A percentile compares a stretch with the other conserved stretches of the same genome.
Conservation (phyloP, 805 yeast genomes). For the Starmera caribaea region DNA sequence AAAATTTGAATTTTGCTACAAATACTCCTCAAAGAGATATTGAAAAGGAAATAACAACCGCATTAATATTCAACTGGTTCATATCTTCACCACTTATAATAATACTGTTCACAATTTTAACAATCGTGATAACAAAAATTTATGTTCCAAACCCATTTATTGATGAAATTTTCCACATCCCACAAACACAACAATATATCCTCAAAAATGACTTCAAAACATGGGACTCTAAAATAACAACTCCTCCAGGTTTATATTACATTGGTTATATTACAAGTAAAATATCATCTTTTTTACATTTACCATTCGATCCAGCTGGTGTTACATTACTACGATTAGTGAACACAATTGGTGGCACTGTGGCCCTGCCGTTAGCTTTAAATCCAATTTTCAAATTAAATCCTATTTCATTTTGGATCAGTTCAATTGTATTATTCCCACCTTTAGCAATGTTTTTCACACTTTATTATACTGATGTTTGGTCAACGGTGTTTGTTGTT, state of each 20-base stretch:
- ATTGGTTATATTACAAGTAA: conserved; percentile 29
- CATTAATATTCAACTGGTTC: conserved; percentile 22
- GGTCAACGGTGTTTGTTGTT: conserved; percentile 71
- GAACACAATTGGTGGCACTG: conserved; percentile 58
- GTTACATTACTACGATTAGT: conserved; percentile 38
- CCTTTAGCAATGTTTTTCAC: conserved; percentile 63
- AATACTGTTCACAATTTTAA: conserved; percentile 17
- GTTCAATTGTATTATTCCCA: conserved; percentile 48
- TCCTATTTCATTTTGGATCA: conserved; percentile 34
- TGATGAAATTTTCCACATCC: conserved; percentile 82
- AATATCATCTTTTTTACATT: conserved; percentile 12
- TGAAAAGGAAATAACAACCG: conserved; percentile 16
- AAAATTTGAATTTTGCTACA: not conserved
- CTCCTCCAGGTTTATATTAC: conserved; percentile 88
- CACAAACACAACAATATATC: conserved; percentile 66
- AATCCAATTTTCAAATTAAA: conserved; percentile 28
- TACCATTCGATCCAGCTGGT: conserved; percentile 21
- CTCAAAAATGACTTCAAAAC: conserved; percentile 39
- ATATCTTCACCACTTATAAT: conserved; percentile 21
- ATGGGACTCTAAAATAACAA: conserved; percentile 90
- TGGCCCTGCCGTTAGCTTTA: conserved; percentile 39
- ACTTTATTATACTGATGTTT: conserved; percentile 85
- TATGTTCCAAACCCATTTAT: conserved; percentile 26
- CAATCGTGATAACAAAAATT: conserved; percentile 18
- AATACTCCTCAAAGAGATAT: conserved; percentile 9